Percentiles rank a stretch among this genome's conserved stretches.
phyloP scores from a whole-genome alignment of 2,329 filamentous ascomycete species.

The Diplodia corticola region DNA sequence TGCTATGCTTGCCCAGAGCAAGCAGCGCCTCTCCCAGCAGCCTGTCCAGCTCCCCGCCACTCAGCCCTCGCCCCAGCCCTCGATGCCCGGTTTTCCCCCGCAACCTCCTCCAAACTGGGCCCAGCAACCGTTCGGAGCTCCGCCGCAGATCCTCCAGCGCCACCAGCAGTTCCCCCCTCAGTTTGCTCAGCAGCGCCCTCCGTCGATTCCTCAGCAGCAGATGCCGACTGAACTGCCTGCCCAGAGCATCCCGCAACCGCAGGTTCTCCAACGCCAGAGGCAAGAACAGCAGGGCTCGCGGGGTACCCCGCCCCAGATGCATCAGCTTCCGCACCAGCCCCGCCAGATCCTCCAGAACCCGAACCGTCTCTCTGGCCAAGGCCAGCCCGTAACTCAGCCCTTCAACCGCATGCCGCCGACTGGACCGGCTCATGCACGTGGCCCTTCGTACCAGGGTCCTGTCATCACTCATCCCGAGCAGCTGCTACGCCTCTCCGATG shows the following conservation, averaged over 20 bases:
- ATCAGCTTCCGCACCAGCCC: constrained; percentile 51
- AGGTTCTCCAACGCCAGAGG: constrained; percentile 39
- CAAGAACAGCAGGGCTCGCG: constrained; percentile 32
- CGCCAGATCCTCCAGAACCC: constrained; percentile 80
- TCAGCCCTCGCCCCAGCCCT: constrained; percentile 22
- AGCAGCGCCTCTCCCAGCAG: constrained; percentile 48
- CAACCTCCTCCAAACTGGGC: constrained; percentile 24
- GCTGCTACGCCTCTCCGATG: constrained; percentile 74
- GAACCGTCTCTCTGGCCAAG: constrained; percentile 58
- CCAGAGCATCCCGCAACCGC: constrained; percentile 37
- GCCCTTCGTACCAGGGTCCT: constrained; percentile 51
- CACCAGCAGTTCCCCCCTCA: constrained; percentile 44
- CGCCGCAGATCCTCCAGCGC: constrained; percentile 51
- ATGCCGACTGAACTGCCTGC: constrained; percentile 46
- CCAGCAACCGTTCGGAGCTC: constrained; percentile 34
- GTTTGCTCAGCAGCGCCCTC: constrained; percentile 37
- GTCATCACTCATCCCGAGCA: constrained; percentile 70
- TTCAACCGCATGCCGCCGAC: constrained; percentile 34
- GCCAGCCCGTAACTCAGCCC: constrained; percentile 39
- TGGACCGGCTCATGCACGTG: constrained; percentile 41
- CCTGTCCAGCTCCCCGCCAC: constrained; percentile 31
- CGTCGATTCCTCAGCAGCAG: constrained; percentile 44
- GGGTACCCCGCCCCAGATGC: constrained; percentile 34
- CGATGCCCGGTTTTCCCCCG: constrained; percentile 26
- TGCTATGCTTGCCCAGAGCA: constrained; percentile 74